Evolutionary conservation across 2,329 filamentous ascomycete genomes (phyloP).

Genomic region (Spiromastix sp.): DNA sequence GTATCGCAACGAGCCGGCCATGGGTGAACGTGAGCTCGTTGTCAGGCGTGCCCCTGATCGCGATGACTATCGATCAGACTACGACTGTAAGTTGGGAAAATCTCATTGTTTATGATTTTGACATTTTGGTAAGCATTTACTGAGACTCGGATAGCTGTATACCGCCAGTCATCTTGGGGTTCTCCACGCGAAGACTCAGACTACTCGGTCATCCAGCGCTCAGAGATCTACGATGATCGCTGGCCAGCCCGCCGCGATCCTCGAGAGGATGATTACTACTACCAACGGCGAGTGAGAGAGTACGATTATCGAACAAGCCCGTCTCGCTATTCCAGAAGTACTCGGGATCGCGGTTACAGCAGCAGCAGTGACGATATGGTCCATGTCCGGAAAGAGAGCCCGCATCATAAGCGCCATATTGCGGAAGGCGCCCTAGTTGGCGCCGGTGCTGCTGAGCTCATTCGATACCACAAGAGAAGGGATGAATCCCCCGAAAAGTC

Average conservation of each 20-base stretch:
- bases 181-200: slow-evolving; percentile 43
- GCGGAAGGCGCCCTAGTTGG: slow-evolving; percentile 54
- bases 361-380: slow-evolving; percentile 54
- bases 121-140: slow-evolving; percentile 34
- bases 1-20: slow-evolving; percentile 20
- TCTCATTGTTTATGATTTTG: slow-evolving; percentile 38
- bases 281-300: slow-evolving; percentile 47
- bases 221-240: slow-evolving; percentile 42
- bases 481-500: slow-evolving; percentile 45
- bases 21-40: slow-evolving; percentile 32
- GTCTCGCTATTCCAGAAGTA: slow-evolving; percentile 41
- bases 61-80: slow-evolving; percentile 35
- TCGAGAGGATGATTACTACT: slow-evolving; percentile 53
- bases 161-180: slow-evolving; percentile 40
- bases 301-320: slow-evolving; percentile 41
- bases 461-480: slow-evolving; percentile 49
- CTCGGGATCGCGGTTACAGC: slow-evolving; percentile 38
- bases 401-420: slow-evolving; percentile 44
- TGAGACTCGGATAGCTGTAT: slow-evolving; percentile 46
- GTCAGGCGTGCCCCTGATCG: slow-evolving; percentile 37
- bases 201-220: slow-evolving; percentile 50
- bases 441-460: slow-evolving; percentile 49
- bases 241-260: slow-evolving; percentile 32
- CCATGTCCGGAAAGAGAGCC: slow-evolving; percentile 45
- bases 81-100: slow-evolving; percentile 33